These are phyloP conservation scores for Linum tenue DNA, from an alignment of 345 rosid species.

Conservation along the genomic window DNA sequence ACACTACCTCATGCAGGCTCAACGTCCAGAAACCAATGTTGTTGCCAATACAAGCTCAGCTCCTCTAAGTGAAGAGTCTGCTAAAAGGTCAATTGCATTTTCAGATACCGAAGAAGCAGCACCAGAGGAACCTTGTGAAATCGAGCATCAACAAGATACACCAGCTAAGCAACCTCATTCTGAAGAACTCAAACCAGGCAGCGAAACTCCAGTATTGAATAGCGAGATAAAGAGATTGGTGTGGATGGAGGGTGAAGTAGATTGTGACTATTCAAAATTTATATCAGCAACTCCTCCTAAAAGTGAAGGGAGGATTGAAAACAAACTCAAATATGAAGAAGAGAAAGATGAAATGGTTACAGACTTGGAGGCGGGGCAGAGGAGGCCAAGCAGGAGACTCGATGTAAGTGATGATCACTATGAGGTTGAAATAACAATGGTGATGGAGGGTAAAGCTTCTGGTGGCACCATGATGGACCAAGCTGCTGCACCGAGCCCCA, in stretches of 20 bases:
- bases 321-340: neutral
- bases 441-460: too few relatives aligned
- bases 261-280: neutral
- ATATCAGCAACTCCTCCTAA: neutral
- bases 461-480: too few relatives aligned
- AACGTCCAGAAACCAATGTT: constrained; percentile 14
- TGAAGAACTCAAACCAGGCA: neutral
- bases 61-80: neutral
- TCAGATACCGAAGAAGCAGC: neutral
- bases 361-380: neutral
- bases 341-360: too few relatives aligned
- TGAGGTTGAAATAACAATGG: too few relatives aligned
- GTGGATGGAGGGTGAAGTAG: neutral
- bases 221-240: neutral
- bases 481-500: too few relatives aligned
- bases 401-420: too few relatives aligned
- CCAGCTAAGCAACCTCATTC: too few relatives aligned
- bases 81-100: neutral
- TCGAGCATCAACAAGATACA: too few relatives aligned
- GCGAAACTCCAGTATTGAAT: neutral
- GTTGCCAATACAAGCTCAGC: neutral
- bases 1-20: constrained; percentile 73
- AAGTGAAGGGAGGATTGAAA: neutral
- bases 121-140: too few relatives aligned
- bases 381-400: neutral